A percentile compares a stretch with the other conserved stretches of the same genome.
Conservation (phyloP, 1,139 yeast species). For the Saccharomyces uvarum region DNA sequence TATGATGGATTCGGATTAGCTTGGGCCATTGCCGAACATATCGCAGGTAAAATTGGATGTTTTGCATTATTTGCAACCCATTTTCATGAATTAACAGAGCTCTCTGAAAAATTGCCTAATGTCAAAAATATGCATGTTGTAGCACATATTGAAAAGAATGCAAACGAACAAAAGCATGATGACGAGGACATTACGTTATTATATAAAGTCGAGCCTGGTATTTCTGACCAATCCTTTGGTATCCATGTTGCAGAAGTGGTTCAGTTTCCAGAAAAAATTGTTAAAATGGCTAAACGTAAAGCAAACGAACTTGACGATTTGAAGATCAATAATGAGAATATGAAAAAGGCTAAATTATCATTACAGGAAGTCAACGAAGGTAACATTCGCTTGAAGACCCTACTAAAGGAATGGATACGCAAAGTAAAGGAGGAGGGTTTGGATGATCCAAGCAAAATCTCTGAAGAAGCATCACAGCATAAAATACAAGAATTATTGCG, state of each 20-base stretch:
- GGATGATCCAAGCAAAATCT: constrained; percentile 14
- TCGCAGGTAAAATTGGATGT: constrained; percentile 61
- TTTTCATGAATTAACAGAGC: constrained; percentile 85
- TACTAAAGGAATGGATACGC: constrained; percentile 57
- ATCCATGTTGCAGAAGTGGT: constrained; percentile 96
- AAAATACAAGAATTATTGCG: constrained; percentile 21
- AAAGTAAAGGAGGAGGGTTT: constrained; percentile 38
- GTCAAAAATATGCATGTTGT: constrained; percentile 85
- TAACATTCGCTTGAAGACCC: constrained; percentile 43
- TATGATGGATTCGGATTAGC: constrained; percentile 98
- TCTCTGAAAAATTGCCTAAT: constrained; percentile 52
- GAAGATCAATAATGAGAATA: constrained; percentile 36
- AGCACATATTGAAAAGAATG: constrained; percentile 64
- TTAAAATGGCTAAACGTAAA: constrained; percentile 90
- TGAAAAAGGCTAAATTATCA: constrained; percentile 46
- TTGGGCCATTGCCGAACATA: constrained; percentile 88
- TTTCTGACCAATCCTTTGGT: constrained; percentile 92
- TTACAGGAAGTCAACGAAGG: constrained; percentile 52
- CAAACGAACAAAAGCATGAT: constrained; percentile 26
- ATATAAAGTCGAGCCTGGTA: constrained; percentile 87
- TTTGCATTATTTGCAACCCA: constrained; percentile 93
- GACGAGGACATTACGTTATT: constrained; percentile 72
- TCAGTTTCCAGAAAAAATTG: constrained; percentile 79
- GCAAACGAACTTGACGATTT: constrained; percentile 79
- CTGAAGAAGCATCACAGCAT: constrained; percentile 21